A percentile compares a stretch with the other conserved stretches of the same genome.
phyloP scores from a whole-genome alignment of 768 basidiomycete genomes.

The Daedaleopsis nitida region DNA sequence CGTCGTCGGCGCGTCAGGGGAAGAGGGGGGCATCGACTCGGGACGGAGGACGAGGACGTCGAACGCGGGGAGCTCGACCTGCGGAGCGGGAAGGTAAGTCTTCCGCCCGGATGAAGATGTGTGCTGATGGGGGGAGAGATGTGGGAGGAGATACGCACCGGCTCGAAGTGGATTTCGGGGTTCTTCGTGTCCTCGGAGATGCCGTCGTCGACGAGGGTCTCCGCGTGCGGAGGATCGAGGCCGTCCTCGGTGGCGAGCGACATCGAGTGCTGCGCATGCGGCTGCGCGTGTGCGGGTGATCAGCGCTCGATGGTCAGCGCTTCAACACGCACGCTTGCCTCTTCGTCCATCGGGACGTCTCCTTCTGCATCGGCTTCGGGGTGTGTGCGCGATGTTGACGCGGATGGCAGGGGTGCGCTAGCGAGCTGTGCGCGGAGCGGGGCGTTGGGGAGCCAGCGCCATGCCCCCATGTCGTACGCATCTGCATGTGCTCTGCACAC shows the following conservation, averaged over 20 bases:
- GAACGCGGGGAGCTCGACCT: conserved; percentile 2
- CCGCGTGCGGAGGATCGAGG: background rate
- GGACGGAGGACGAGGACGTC: conserved; percentile 5
- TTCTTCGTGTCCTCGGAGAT: conserved; percentile 1
- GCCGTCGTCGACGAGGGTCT: conserved; percentile 5
- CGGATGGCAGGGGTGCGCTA: background rate
- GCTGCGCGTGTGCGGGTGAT: background rate
- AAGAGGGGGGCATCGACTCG: background rate
- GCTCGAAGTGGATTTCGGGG: conserved; percentile 1
- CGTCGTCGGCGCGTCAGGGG: too few species aligned
- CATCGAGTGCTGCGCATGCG: background rate
- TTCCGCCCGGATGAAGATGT: too few species aligned
- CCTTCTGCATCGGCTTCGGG: background rate
- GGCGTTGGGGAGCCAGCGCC: conserved; percentile 3
- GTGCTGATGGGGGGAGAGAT: background rate
- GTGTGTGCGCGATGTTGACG: background rate
- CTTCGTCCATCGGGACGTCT: background rate
- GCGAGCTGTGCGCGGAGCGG: background rate
- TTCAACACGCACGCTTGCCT: background rate
- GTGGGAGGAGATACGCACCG: background rate
- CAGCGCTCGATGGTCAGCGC: background rate
- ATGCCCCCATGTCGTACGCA: background rate
- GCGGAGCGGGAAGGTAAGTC: background rate
- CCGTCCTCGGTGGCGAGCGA: background rate
- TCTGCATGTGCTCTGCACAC: conserved; percentile 1